Percentiles rank a stretch among this genome's conserved stretches.
phyloP scores from a whole-genome alignment of 441 rosid genomes.

The Pelargonium cotyledonis region DNA sequence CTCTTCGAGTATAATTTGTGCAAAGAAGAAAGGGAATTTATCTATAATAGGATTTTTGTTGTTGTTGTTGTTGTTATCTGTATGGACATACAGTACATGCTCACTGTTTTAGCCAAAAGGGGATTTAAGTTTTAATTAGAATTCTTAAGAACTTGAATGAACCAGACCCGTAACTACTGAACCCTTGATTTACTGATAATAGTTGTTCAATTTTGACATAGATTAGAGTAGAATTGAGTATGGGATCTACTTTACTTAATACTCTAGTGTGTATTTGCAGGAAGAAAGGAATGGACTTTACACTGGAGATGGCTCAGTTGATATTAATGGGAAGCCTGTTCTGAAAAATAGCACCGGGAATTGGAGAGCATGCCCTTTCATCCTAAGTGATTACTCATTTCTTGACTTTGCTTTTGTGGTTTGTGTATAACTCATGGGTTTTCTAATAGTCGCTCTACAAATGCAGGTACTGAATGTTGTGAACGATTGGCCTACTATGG shows the following conservation, averaged over 20 bases:
- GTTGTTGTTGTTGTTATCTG: no score
- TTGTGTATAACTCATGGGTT: no score
- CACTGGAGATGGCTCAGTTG: slow-evolving; percentile 72
- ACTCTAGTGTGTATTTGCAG: neutral
- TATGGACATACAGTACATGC: no score
- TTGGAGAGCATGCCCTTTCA: slow-evolving; percentile 87
- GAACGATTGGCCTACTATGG: slow-evolving; percentile 97
- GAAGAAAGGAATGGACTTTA: slow-evolving; percentile 37
- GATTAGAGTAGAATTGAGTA: neutral
- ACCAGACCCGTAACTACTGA: no score
- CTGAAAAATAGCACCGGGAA: slow-evolving; percentile 62
- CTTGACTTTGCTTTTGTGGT: neutral
- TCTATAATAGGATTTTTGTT: no score
- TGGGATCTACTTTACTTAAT: neutral
- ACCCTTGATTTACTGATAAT: no score
- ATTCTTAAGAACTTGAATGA: no score
- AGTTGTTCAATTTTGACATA: no score
- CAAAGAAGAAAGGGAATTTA: no score
- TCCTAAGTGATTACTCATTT: slow-evolving; percentile 50
- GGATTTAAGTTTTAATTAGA: no score
- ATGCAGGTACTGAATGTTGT: slow-evolving; percentile 74
- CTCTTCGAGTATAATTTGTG: no score
- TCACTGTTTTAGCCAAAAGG: no score
- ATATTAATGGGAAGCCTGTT: slow-evolving; percentile 61
- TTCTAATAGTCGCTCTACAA: neutral